These are phyloP conservation scores for Macrotyloma uniflorum DNA, from an alignment of 306 rosid species.

Conservation along the genomic window DNA sequence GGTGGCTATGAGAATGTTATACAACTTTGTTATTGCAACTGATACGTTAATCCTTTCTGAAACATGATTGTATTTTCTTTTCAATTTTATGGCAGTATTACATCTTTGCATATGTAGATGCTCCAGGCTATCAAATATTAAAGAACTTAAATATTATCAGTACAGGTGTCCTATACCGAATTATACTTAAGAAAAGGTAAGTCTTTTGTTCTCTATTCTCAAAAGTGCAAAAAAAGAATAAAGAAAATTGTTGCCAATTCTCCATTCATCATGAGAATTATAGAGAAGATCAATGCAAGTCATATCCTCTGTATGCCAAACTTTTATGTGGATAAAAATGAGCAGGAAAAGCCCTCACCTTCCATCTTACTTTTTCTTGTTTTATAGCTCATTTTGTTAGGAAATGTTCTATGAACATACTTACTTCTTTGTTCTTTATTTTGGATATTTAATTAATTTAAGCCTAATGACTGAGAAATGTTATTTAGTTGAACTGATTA, in stretches of 20 bases:
- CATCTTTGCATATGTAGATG: constrained; percentile 94
- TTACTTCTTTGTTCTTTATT: constrained; percentile 1
- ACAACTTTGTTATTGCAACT: constrained; percentile 9
- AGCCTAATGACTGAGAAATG: constrained; percentile 9
- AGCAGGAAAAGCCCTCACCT: neutral
- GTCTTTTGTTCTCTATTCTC: constrained; percentile 13
- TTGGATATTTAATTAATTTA: constrained; percentile 1
- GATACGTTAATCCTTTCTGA: constrained; percentile 25
- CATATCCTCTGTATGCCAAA: constrained; percentile 5
- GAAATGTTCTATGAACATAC: neutral
- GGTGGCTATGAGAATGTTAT: constrained; percentile 2
- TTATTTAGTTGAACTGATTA: constrained; percentile 2
- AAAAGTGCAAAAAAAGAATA: neutral
- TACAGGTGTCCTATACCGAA: constrained; percentile 89
- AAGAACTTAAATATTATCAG: constrained; percentile 92
- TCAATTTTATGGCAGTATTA: constrained; percentile 72
- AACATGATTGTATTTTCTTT: constrained; percentile 37
- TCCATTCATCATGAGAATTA: constrained; percentile 26
- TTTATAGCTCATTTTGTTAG: neutral
- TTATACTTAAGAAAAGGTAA: constrained; percentile 86
- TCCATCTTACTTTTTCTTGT: neutral
- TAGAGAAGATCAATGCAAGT: constrained; percentile 15
- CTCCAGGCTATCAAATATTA: constrained; percentile 95
- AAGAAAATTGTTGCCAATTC: neutral
- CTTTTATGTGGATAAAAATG: constrained; percentile 13